Percentiles rank a stretch among this genome's conserved stretches.
These are phyloP conservation scores for Rasamsonia emersonii DNA, from an alignment of 2,329 filamentous ascomycete genomes.

Conservation along the genomic window DNA sequence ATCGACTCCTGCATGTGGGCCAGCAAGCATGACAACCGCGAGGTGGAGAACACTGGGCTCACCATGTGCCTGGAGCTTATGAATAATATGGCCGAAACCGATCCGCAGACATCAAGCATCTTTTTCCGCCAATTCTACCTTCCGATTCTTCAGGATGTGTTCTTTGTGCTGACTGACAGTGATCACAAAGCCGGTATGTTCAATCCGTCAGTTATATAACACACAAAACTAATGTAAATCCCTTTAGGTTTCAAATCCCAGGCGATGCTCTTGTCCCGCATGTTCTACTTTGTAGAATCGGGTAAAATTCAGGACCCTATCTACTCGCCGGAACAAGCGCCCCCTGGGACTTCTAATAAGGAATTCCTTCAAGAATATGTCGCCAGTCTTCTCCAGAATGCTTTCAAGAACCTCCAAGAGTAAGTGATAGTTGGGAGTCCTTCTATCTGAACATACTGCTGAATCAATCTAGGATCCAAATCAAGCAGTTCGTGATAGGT, in stretches of 20 bases:
- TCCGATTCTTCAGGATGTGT: constrained; percentile 90
- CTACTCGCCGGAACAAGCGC: constrained; percentile 75
- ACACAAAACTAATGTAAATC: constrained; percentile 3
- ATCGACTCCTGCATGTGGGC: constrained; percentile 99
- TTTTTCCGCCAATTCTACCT: constrained; percentile 99
- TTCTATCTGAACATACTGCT: too few relatives aligned
- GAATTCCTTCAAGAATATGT: constrained; percentile 89
- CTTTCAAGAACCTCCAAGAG: constrained; percentile 88
- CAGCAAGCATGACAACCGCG: constrained; percentile 99
- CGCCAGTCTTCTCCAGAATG: constrained; percentile 71
- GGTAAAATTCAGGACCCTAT: constrained; percentile 91
- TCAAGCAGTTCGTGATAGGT: constrained; percentile 79
- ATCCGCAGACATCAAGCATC: constrained; percentile 73
- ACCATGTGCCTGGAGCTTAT: constrained; percentile 98
- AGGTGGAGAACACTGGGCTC: constrained; percentile 90
- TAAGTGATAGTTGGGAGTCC: too few relatives aligned
- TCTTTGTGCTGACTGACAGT: constrained; percentile 94
- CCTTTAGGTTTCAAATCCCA: constrained; percentile 80
- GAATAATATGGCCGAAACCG: constrained; percentile 92
- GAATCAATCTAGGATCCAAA: constrained; percentile 59
- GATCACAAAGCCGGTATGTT: constrained; percentile 81
- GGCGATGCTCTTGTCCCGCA: constrained; percentile 82
- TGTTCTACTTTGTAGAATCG: constrained; percentile 89
- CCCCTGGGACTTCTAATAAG: constrained; percentile 73
- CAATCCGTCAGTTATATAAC: not conserved